phyloP scores from a whole-genome alignment of 495 filamentous ascomycete species.

The Podospora australis region DNA sequence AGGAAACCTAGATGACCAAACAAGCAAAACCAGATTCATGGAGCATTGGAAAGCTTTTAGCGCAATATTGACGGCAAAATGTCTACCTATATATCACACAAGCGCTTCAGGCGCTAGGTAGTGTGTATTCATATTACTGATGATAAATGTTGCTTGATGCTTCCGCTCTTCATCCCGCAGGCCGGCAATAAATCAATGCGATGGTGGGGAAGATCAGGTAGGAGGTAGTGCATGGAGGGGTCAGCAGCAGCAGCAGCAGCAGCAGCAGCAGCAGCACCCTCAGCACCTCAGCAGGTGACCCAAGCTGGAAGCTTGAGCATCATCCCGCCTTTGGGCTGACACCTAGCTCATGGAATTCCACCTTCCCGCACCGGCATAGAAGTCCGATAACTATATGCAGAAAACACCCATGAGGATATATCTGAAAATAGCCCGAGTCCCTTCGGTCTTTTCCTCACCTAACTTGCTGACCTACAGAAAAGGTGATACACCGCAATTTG shows the following conservation, averaged over 20 bases:
- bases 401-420: too few species aligned
- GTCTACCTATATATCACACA: too few species aligned
- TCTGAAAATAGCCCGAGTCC: constrained; percentile 2
- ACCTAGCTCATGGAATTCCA: not conserved
- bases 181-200: constrained; percentile 10
- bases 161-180: not conserved
- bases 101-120: constrained; percentile 12
- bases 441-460: too few species aligned
- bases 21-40: not conserved
- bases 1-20: not conserved
- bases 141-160: not conserved
- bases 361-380: not conserved
- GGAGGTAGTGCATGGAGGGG: constrained; percentile 7
- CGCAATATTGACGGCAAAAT: too few species aligned
- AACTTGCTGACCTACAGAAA: too few species aligned
- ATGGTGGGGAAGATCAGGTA: constrained; percentile 7
- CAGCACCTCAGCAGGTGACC: not conserved
- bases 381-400: too few species aligned
- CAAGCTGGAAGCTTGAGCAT: too few species aligned
- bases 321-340: not conserved
- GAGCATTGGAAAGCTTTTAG: too few species aligned
- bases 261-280: not conserved
- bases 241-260: not conserved
- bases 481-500: too few species aligned
- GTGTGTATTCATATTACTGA: too few species aligned